Evolutionary conservation across 176 grass and related monocot species (phyloP).

Genomic region (Cenchrus purpureus): DNA sequence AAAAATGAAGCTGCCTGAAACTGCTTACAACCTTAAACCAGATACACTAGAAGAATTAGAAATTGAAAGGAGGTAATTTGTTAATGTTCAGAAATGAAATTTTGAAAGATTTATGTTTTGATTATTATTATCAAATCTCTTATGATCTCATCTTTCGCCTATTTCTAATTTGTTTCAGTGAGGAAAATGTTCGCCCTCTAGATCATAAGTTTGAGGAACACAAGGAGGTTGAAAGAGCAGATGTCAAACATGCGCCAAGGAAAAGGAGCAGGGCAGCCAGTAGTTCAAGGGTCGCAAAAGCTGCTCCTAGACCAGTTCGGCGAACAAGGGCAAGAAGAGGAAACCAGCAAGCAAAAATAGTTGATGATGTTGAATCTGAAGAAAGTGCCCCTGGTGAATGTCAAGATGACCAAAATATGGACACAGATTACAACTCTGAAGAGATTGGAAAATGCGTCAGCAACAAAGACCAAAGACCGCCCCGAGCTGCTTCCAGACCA

Average conservation of each 20-base stretch:
- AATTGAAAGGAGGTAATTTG: slow-evolving; percentile 67
- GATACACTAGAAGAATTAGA: slow-evolving; percentile 73
- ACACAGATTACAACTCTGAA: slow-evolving; percentile 36
- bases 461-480: slow-evolving; percentile 28
- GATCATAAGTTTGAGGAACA: slow-evolving; percentile 42
- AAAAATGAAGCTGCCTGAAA: slow-evolving; percentile 68
- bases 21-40: slow-evolving; percentile 81
- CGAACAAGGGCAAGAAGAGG: slow-evolving; percentile 66
- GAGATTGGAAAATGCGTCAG: slow-evolving; percentile 39
- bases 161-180: slow-evolving; percentile 50
- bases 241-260: slow-evolving; percentile 49
- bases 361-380: slow-evolving; percentile 54
- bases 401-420: slow-evolving; percentile 41
- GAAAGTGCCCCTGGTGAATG: slow-evolving; percentile 53
- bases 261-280: slow-evolving; percentile 60
- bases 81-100: slow-evolving; percentile 1
- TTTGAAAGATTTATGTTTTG: slow-evolving; percentile 17
- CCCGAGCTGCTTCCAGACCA: slow-evolving; percentile 46
- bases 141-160: background rate
- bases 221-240: slow-evolving; percentile 19
- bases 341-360: slow-evolving; percentile 55
- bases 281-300: slow-evolving; percentile 49
- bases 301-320: slow-evolving; percentile 53
- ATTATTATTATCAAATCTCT: slow-evolving; percentile 19
- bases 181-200: slow-evolving; percentile 40